Conservation (phyloP, 768 basidiomycete species). For the Asterophora lycoperdoides region DNA sequence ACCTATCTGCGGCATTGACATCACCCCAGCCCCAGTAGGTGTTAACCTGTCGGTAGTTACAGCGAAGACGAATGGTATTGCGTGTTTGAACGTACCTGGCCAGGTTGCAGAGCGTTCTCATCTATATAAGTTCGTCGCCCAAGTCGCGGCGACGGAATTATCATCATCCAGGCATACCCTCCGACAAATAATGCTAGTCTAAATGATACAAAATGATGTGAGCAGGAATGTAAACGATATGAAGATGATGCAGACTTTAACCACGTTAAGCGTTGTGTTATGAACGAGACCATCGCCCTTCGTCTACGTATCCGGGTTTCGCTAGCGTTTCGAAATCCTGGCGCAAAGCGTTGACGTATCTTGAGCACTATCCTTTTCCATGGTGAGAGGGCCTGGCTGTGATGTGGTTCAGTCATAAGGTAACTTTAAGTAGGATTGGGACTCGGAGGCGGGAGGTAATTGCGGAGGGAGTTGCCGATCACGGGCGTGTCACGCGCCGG, state of each 20-base stretch:
- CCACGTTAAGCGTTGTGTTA: slow-evolving; percentile 32
- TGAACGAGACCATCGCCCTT: slow-evolving; percentile 27
- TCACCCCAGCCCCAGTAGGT: slow-evolving; percentile 92
- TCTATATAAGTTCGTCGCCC: slow-evolving; percentile 78
- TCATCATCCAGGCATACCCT: slow-evolving; percentile 83
- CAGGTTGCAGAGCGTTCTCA: slow-evolving; percentile 94
- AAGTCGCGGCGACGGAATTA: slow-evolving; percentile 63
- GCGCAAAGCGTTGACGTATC: slow-evolving; percentile 20
- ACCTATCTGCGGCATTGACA: slow-evolving; percentile 82
- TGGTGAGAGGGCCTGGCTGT: neutral
- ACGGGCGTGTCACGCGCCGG: slow-evolving; percentile 8
- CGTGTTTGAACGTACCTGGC: slow-evolving; percentile 55
- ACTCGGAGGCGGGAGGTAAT: too few relatives aligned
- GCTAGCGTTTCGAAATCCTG: slow-evolving; percentile 23
- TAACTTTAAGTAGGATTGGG: too few relatives aligned
- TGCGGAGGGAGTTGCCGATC: neutral
- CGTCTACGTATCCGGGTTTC: slow-evolving; percentile 44
- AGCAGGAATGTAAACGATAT: neutral
- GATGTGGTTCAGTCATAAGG: slow-evolving; percentile 6
- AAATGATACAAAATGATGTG: slow-evolving; percentile 7
- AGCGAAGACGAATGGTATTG: neutral
- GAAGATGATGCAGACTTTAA: slow-evolving; percentile 32
- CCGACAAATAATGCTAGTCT: slow-evolving; percentile 56
- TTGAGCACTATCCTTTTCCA: slow-evolving; percentile 15
- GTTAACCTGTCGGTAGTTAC: slow-evolving; percentile 56